Percentiles rank a stretch among this genome's conserved stretches.
These are phyloP conservation scores for Phytophthora palmivora DNA, from an alignment of 352 stramenopile genomes.

Conservation along the genomic window DNA sequence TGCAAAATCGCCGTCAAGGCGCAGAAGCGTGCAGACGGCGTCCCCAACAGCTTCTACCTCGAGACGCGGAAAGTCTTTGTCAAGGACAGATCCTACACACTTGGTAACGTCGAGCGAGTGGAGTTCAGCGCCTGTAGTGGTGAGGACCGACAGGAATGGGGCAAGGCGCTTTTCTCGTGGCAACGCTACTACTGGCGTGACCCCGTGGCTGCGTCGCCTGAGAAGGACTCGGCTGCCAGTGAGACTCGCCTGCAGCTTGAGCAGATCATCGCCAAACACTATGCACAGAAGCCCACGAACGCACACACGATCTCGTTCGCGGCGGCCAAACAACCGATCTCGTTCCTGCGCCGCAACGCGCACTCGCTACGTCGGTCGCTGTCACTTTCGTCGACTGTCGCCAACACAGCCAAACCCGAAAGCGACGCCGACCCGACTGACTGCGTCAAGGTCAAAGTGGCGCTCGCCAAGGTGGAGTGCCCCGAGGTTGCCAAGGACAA, in stretches of 20 bases:
- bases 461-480: constrained; percentile 53
- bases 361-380: constrained; percentile 72
- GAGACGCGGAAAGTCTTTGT: constrained; percentile 87
- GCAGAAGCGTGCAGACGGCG: constrained; percentile 68
- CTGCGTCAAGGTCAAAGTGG: constrained; percentile 73
- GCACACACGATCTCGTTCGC: constrained; percentile 54
- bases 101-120: constrained; percentile 62
- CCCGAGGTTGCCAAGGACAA: constrained; percentile 30
- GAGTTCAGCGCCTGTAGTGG: constrained; percentile 71
- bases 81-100: constrained; percentile 85
- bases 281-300: constrained; percentile 31
- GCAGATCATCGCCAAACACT: constrained; percentile 52
- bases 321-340: constrained; percentile 74
- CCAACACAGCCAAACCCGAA: constrained; percentile 44
- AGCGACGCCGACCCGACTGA: constrained; percentile 46
- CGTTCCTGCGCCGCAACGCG: constrained; percentile 73
- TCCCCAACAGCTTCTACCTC: constrained; percentile 85
- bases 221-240: constrained; percentile 14
- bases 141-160: constrained; percentile 83
- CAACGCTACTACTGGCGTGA: constrained; percentile 90
- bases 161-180: constrained; percentile 88
- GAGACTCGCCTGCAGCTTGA: constrained; percentile 56
- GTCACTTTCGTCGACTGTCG: constrained; percentile 56
- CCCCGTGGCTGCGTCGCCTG: constrained; percentile 29
- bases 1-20: constrained; percentile 87